phyloP scores from a whole-genome alignment of 2,329 filamentous ascomycete genomes.

The Colletotrichum liriopes region DNA sequence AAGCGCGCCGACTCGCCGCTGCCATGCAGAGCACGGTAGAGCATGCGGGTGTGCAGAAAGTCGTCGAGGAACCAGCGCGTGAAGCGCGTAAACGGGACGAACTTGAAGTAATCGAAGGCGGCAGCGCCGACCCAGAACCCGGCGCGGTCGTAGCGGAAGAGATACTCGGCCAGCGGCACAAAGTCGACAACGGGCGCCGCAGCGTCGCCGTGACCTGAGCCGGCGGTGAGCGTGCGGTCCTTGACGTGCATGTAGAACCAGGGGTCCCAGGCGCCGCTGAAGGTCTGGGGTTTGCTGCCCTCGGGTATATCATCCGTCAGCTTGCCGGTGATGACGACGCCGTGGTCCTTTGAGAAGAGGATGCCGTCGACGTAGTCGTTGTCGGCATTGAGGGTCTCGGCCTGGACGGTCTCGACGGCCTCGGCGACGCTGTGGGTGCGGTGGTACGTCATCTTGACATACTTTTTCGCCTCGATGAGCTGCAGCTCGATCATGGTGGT shows the following conservation, averaged over 20 bases:
- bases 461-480: slow-evolving; percentile 72
- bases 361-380: slow-evolving; percentile 84
- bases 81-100: slow-evolving; percentile 75
- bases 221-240: slow-evolving; percentile 55
- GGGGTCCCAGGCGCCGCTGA: slow-evolving; percentile 74
- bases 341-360: slow-evolving; percentile 72
- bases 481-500: slow-evolving; percentile 77
- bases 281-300: slow-evolving; percentile 64
- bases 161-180: slow-evolving; percentile 79
- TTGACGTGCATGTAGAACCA: slow-evolving; percentile 85
- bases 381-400: slow-evolving; percentile 59
- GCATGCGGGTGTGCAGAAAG: slow-evolving; percentile 81
- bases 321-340: slow-evolving; percentile 77
- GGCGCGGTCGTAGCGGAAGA: slow-evolving; percentile 83
- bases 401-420: slow-evolving; percentile 64
- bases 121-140: slow-evolving; percentile 81
- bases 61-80: slow-evolving; percentile 80
- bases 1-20: slow-evolving; percentile 76
- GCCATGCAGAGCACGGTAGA: slow-evolving; percentile 80
- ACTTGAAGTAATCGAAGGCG: slow-evolving; percentile 77
- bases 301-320: slow-evolving; percentile 70
- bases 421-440: slow-evolving; percentile 65
- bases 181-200: slow-evolving; percentile 62
- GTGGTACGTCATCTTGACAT: slow-evolving; percentile 75
- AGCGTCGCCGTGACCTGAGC: slow-evolving; percentile 45